These are phyloP conservation scores for Cercophora sp. DNA, from an alignment of 495 filamentous ascomycete species.

Conservation along the genomic window DNA sequence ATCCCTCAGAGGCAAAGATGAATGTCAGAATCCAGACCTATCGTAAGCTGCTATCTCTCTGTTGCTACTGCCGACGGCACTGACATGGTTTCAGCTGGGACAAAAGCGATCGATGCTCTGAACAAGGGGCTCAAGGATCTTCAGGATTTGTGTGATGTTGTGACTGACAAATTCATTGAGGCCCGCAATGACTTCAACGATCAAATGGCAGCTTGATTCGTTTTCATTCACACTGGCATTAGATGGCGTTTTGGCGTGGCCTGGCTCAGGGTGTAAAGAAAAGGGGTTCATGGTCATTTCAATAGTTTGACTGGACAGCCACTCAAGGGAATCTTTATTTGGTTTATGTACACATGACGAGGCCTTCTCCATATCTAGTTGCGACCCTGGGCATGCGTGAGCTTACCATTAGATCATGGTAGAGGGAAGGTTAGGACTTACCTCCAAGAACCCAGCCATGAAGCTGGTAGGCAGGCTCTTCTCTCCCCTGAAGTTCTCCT, in stretches of 20 bases:
- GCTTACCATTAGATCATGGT: background rate
- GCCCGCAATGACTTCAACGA: slow-evolving; percentile 61
- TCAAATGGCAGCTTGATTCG: slow-evolving; percentile 5
- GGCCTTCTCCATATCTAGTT: slow-evolving; percentile 37
- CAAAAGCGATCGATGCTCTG: slow-evolving; percentile 75
- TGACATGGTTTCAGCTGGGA: slow-evolving; percentile 54
- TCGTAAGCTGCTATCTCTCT: slow-evolving; percentile 50
- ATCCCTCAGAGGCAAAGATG: slow-evolving; percentile 95
- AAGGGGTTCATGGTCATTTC: background rate
- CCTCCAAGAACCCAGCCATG: slow-evolving; percentile 90
- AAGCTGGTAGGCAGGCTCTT: slow-evolving; percentile 79
- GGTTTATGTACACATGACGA: slow-evolving; percentile 34
- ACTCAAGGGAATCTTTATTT: slow-evolving; percentile 15
- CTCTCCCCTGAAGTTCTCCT: slow-evolving; percentile 70
- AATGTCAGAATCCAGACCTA: slow-evolving; percentile 95
- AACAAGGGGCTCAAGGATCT: slow-evolving; percentile 86
- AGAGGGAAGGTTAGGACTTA: slow-evolving; percentile 27
- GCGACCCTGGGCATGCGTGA: slow-evolving; percentile 39
- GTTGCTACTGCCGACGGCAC: background rate
- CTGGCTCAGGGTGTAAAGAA: slow-evolving; percentile 10
- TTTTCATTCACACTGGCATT: slow-evolving; percentile 2
- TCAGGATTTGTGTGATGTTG: slow-evolving; percentile 86
- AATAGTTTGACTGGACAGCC: background rate
- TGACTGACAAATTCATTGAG: slow-evolving; percentile 74
- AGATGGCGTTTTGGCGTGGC: slow-evolving; percentile 28